phyloP scores from a whole-genome alignment of 2,329 filamentous ascomycete genomes.

The Sclerotinia borealis region DNA sequence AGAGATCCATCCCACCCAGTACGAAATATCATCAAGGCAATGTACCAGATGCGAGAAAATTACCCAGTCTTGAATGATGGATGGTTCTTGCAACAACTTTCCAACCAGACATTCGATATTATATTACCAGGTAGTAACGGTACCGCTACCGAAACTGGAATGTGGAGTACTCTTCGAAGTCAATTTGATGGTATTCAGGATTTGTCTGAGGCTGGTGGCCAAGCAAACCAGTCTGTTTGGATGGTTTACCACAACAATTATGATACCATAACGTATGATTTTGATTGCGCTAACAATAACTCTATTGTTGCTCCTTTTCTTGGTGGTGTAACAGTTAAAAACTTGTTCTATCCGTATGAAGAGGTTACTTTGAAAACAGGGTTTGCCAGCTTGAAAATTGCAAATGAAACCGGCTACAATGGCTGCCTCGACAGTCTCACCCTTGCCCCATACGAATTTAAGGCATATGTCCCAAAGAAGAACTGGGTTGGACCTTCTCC shows the following conservation, averaged over 20 bases:
- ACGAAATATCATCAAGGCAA: conserved; percentile 53
- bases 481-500: conserved; percentile 46
- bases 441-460: conserved; percentile 48
- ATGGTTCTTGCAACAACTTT: conserved; percentile 47
- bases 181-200: conserved; percentile 47
- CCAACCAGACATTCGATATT: conserved; percentile 48
- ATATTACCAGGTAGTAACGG: conserved; percentile 46
- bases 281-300: conserved; percentile 45
- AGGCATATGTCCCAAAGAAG: conserved; percentile 49
- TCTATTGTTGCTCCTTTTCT: conserved; percentile 50
- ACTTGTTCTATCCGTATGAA: conserved; percentile 57
- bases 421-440: conserved; percentile 53
- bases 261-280: conserved; percentile 45
- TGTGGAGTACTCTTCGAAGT: conserved; percentile 54
- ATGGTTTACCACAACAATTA: conserved; percentile 46
- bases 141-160: conserved; percentile 48
- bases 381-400: conserved; percentile 40
- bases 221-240: conserved; percentile 43
- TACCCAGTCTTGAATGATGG: conserved; percentile 56
- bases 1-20: conserved; percentile 56
- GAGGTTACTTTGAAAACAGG: conserved; percentile 45
- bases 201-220: conserved; percentile 38
- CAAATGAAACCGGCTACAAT: conserved; percentile 41
- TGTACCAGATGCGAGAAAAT: conserved; percentile 52
- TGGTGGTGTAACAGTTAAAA: conserved; percentile 49